Evolutionary conservation across 1,139 yeast genomes (phyloP).

Genomic region (Taphrina confusa): DNA sequence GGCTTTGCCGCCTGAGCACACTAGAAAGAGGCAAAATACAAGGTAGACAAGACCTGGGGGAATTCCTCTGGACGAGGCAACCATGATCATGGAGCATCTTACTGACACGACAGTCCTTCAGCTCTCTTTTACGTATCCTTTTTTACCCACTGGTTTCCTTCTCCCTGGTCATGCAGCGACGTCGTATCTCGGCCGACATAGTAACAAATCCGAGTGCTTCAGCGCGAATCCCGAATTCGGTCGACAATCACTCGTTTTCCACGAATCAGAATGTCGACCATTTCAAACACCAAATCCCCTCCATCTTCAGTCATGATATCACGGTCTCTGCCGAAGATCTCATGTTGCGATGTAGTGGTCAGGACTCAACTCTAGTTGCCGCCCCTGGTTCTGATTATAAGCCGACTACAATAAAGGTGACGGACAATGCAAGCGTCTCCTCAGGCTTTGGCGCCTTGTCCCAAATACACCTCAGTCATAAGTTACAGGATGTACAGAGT

Average conservation of each 20-base stretch:
- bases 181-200: conserved; percentile 28
- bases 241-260: neutral
- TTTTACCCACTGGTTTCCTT: conserved; percentile 7
- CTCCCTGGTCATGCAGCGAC: conserved; percentile 29
- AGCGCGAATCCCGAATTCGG: conserved; percentile 11
- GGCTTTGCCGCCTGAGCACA: conserved; percentile 1
- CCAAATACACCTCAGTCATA: too few species aligned
- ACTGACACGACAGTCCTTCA: neutral
- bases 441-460: too few species aligned
- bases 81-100: too few species aligned
- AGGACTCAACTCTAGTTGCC: too few species aligned
- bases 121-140: conserved; percentile 2
- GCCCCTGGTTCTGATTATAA: too few species aligned
- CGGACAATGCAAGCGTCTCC: too few species aligned
- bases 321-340: conserved; percentile 7
- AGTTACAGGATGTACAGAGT: too few species aligned
- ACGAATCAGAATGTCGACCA: neutral
- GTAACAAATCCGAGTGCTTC: conserved; percentile 24
- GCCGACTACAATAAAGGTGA: too few species aligned
- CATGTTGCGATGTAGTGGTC: neutral
- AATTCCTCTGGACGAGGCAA: too few species aligned
- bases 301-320: neutral
- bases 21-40: conserved; percentile 4
- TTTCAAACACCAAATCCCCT: neutral
- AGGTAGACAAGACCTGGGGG: too few species aligned